Evolutionary conservation across 257 asterid genomes (phyloP), one percentile per base, ranked within the genome.

Genomic region (Plantago elongata): DNA sequence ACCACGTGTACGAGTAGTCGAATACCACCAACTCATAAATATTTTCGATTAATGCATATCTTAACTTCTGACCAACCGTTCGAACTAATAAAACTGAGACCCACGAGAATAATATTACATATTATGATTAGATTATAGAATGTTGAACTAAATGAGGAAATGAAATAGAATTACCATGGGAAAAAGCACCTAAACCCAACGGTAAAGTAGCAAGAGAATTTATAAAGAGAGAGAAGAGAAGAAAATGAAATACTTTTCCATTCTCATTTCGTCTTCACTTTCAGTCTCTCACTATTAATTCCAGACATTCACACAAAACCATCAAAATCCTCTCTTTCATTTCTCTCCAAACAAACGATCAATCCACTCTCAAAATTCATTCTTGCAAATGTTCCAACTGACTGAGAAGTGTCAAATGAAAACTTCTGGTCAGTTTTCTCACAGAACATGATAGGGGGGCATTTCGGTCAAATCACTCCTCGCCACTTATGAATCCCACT

Each of bases 401-500:
- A 14, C 15, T 37, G 27, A 17, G n/a, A n/a, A n/a, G 7, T 56
- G 22, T 30, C 30, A 30, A 56, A 15, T 49, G 22, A 16, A 49
- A n/a, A n/a, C n/a, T n/a, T n/a, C n/a, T n/a, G n/a, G n/a, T n/a
- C 51, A n/a, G n/a, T 51, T 15, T 15, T 52, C 8, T 49, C 27
- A 22, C 27, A n/a, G n/a, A 34, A 34, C 40, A 34, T 34, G 40
- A 34, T 34, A 34, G 40, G 40, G 40, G 40, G 40, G 40, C 8
- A 34, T 34, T 4, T 34, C 40, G 40, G 40, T 34, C 40, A 34
- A 34, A 34, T 4, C 40, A 4, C 14, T 72, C 66, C 61, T 66
- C 77, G 55, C 68, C 81, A 77, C 83, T 74, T 79, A 89, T 89
- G 97, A 90, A 84, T 87, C 74, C 92, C 78, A 84, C 83, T 61